A percentile compares a stretch with the other conserved stretches of the same genome.
Conservation (phyloP, 2,329 filamentous ascomycete species). For the Calonectria crousiana region DNA sequence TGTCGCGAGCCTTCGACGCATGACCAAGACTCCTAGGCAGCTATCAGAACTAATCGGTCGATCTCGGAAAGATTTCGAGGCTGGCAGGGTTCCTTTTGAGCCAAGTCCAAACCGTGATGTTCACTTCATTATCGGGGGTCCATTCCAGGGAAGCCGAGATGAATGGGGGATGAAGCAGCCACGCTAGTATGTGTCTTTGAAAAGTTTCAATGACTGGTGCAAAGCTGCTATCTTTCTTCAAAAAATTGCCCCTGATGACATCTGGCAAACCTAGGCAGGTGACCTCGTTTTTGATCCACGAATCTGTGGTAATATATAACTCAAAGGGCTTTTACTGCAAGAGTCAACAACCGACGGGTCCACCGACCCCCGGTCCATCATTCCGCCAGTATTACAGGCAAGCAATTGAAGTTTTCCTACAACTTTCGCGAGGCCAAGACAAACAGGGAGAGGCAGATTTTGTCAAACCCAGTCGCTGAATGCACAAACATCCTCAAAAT, state of each 20-base stretch:
- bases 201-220: slow-evolving; percentile 25
- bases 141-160: not conserved
- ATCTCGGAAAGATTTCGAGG: not conserved
- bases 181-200: not conserved
- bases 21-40: not conserved
- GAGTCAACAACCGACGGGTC: not conserved
- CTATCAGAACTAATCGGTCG: not conserved
- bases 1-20: slow-evolving; percentile 25
- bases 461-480: slow-evolving; percentile 13
- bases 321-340: slow-evolving; percentile 23
- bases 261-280: not conserved
- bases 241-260: not conserved
- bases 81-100: slow-evolving; percentile 3
- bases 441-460: not conserved
- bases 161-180: not conserved
- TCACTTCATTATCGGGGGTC: slow-evolving; percentile 17
- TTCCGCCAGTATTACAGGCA: slow-evolving; percentile 23
- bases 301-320: slow-evolving; percentile 15
- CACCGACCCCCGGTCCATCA: not conserved
- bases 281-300: slow-evolving; percentile 14
- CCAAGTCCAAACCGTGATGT: not conserved
- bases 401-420: slow-evolving; percentile 28
- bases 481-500: slow-evolving; percentile 24
- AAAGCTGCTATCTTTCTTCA: slow-evolving; percentile 24
- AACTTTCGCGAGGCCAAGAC: slow-evolving; percentile 6